Evolutionary conservation across 306 rosid species (phyloP).

Genomic region (Rosa persica): DNA sequence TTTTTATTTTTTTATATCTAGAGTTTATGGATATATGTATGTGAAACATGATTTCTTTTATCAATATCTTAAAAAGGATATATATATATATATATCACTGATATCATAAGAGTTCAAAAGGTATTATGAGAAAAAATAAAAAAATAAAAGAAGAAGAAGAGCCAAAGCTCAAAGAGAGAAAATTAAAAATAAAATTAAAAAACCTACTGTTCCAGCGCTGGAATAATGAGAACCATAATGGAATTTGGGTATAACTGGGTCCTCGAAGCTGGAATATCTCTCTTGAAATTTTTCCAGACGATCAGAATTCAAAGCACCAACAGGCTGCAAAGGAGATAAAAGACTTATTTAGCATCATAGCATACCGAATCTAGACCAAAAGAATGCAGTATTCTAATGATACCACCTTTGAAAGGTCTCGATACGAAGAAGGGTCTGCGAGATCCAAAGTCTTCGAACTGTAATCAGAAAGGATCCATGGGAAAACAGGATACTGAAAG

Average conservation of each 20-base stretch:
- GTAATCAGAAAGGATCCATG: constrained; percentile 98
- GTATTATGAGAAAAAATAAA: not conserved
- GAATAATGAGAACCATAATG: constrained; percentile 99
- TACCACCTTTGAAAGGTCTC: constrained; percentile 92
- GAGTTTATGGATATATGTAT: not conserved
- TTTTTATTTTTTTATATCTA: not conserved
- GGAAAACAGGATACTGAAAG: constrained; percentile 96
- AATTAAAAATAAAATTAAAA: not conserved
- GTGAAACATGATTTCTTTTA: not conserved
- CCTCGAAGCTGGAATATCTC: constrained; percentile 89
- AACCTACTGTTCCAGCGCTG: constrained; percentile 96
- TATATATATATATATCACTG: not conserved
- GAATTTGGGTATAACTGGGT: constrained; percentile 91
- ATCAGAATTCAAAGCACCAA: constrained; percentile 82
- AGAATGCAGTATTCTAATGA: constrained; percentile 26
- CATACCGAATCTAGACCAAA: constrained; percentile 20
- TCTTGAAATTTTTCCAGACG: constrained; percentile 85
- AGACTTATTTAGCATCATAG: constrained; percentile 17
- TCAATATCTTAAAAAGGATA: not conserved
- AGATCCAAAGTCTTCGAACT: constrained; percentile 82
- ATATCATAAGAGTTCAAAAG: not conserved
- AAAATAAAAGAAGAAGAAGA: not conserved
- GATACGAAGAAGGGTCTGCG: constrained; percentile 74
- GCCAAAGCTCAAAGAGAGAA: not conserved
- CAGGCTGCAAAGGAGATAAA: constrained; percentile 57